Percentiles rank a stretch among this genome's conserved stretches.
These are phyloP conservation scores for Croton setiger DNA, from an alignment of 441 rosid genomes.

Conservation along the genomic window DNA sequence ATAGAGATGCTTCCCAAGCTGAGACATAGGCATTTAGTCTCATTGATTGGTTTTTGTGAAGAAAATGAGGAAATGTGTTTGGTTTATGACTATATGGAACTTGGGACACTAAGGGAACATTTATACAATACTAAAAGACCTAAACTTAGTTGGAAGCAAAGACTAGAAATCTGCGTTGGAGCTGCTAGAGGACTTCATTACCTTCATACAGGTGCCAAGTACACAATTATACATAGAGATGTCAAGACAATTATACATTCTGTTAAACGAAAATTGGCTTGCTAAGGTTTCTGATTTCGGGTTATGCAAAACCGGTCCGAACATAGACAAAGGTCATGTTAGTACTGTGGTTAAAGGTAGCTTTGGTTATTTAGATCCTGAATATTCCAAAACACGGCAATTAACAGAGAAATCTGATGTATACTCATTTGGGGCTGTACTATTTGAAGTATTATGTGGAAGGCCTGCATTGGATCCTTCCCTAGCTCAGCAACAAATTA, in stretches of 20 bases:
- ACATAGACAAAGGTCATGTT: slow-evolving; percentile 58
- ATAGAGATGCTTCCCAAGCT: slow-evolving; percentile 71
- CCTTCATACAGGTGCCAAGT: slow-evolving; percentile 72
- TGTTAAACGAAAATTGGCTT: slow-evolving; percentile 61
- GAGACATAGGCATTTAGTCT: slow-evolving; percentile 76
- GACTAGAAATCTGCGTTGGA: slow-evolving; percentile 64
- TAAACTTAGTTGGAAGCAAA: slow-evolving; percentile 51
- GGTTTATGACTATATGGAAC: slow-evolving; percentile 73
- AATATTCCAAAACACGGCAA: slow-evolving; percentile 64
- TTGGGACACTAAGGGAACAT: slow-evolving; percentile 64
- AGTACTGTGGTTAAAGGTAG: slow-evolving; percentile 76
- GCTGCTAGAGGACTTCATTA: slow-evolving; percentile 76
- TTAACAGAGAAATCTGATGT: slow-evolving; percentile 70
- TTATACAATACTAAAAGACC: slow-evolving; percentile 50
- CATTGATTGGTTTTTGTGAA: slow-evolving; percentile 72
- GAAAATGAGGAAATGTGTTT: slow-evolving; percentile 69
- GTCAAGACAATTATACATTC: slow-evolving; percentile 82
- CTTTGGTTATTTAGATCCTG: slow-evolving; percentile 75
- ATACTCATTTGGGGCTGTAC: slow-evolving; percentile 74
- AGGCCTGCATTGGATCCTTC: slow-evolving; percentile 59
- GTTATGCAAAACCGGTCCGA: slow-evolving; percentile 64
- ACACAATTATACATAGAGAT: slow-evolving; percentile 78
- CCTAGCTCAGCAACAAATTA: slow-evolving; percentile 65
- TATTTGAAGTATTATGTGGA: slow-evolving; percentile 59
- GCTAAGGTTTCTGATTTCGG: slow-evolving; percentile 87